Evolutionary conservation across 108 stramenopile genomes (phyloP), one percentile per base, ranked within the genome.

Genomic region (Stephanodiscus minutulus): DNA sequence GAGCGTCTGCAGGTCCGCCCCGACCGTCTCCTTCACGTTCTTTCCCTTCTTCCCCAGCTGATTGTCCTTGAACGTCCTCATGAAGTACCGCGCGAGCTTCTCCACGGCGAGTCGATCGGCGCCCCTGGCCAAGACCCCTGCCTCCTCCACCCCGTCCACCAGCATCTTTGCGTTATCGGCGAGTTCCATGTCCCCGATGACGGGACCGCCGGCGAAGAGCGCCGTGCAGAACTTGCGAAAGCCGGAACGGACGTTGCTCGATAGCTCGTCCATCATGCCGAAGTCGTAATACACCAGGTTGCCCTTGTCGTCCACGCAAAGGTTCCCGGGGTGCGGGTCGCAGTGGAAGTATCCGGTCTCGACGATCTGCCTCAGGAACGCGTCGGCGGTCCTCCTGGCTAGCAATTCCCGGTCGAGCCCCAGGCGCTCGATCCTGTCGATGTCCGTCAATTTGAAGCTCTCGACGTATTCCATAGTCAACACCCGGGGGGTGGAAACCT

Each of bases 191-290:
- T 95, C 94, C 21, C 68, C 76, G 52, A 95, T 90, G 41, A 82
- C 78, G 2, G 94, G 94, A 46, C 94, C 94, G 24, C 94, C 94
- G 13, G 86, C 90, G 72, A 95, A 95, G 21, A 95, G 85, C 9
- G 94, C 89, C 0, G 86, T 90, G 71, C 94, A 95, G 68, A 95
- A 95, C 47, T 85, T 92, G 22, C 89, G 83, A 53, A 96, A 92
- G 12, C 96, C 96, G 5, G 79, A 82, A 18, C 85, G 81, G 22
- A 96, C 93, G 53, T 89, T 90, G 10, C 91, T 90, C 53, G 88
- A 89, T 15, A 97, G 76, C 61, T 96, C 96, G 67, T 98, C 96
- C 96, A 97, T 96, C 96, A 97, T 95, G 31, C 96, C 97, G 64
- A 95, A 98, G 70, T 98, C 98, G 69, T 97, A 98, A 76, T 91